A percentile compares a stretch with the other conserved stretches of the same genome.
phyloP scores from a whole-genome alignment of 805 yeast genomes.

The Starmerella bombi region DNA sequence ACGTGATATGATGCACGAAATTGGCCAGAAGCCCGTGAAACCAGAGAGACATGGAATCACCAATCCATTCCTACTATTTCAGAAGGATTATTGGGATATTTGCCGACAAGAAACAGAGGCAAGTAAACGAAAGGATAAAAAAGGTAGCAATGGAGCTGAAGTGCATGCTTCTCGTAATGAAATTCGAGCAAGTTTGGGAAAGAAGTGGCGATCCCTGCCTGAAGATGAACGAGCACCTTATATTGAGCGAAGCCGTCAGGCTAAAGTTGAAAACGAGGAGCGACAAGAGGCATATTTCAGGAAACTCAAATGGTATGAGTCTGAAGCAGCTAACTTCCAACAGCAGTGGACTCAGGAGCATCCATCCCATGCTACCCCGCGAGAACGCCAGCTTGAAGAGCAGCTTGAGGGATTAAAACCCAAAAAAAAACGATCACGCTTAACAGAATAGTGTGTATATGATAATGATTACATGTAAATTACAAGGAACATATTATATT shows the following conservation, averaged over 20 bases:
- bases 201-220: conserved; percentile 31
- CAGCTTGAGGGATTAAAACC: conserved; percentile 12
- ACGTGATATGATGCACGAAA: conserved; percentile 26
- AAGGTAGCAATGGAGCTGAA: conserved; percentile 13
- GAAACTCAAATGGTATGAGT: conserved; percentile 26
- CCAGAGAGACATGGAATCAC: conserved; percentile 30
- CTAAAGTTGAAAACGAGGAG: conserved; percentile 27
- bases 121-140: conserved; percentile 22
- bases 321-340: conserved; percentile 30
- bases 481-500: background rate
- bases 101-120: conserved; percentile 29
- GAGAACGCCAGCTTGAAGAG: conserved; percentile 19
- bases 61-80: conserved; percentile 32
- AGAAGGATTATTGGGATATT: conserved; percentile 32
- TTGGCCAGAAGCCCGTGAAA: conserved; percentile 30
- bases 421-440: conserved; percentile 10
- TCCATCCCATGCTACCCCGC: conserved; percentile 19
- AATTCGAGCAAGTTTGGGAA: conserved; percentile 30
- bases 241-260: conserved; percentile 26
- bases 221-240: conserved; percentile 29
- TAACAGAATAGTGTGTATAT: conserved; percentile 9
- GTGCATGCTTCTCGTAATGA: conserved; percentile 30
- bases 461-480: background rate
- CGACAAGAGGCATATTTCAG: conserved; percentile 26
- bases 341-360: conserved; percentile 30